Conservation (phyloP, 2,329 filamentous ascomycete species). For the Ophiostoma novo-ulmi region DNA sequence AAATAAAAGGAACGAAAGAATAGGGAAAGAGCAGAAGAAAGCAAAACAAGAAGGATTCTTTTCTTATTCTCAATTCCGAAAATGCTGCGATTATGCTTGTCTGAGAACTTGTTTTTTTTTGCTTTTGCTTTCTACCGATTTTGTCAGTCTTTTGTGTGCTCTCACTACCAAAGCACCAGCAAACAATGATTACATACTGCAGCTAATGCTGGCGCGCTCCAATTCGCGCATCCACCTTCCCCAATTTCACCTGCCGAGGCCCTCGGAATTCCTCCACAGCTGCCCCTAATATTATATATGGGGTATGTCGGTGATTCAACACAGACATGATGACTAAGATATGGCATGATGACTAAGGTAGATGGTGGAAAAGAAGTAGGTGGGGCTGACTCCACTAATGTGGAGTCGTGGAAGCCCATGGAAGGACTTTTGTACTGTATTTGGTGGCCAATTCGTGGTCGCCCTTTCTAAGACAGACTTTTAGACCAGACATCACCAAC, state of each 20-base stretch:
- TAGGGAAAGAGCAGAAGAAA: neutral
- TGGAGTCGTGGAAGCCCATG: too few relatives aligned
- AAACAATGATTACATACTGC: neutral
- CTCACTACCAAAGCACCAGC: neutral
- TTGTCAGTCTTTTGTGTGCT: neutral
- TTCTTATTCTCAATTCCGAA: neutral
- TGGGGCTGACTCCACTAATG: too few relatives aligned
- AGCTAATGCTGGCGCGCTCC: neutral
- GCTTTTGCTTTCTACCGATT: neutral
- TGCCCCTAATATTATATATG: conserved; percentile 17
- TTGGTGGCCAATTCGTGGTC: too few relatives aligned
- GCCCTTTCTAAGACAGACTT: too few relatives aligned
- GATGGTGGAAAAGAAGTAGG: too few relatives aligned
- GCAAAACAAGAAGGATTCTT: neutral
- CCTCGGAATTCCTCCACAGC: conserved; percentile 25
- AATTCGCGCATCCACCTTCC: neutral
- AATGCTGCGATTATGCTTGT: neutral
- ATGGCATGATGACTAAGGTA: too few relatives aligned
- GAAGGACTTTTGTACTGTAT: too few relatives aligned
- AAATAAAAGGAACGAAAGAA: neutral
- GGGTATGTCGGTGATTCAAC: too few relatives aligned
- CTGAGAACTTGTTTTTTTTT: neutral
- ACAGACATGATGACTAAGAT: too few relatives aligned
- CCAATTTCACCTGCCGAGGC: conserved; percentile 24
- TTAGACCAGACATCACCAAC: too few relatives aligned